Evolutionary conservation across 2,329 filamentous ascomycete species (phyloP).

Genomic region (Neofusicoccum ribis): DNA sequence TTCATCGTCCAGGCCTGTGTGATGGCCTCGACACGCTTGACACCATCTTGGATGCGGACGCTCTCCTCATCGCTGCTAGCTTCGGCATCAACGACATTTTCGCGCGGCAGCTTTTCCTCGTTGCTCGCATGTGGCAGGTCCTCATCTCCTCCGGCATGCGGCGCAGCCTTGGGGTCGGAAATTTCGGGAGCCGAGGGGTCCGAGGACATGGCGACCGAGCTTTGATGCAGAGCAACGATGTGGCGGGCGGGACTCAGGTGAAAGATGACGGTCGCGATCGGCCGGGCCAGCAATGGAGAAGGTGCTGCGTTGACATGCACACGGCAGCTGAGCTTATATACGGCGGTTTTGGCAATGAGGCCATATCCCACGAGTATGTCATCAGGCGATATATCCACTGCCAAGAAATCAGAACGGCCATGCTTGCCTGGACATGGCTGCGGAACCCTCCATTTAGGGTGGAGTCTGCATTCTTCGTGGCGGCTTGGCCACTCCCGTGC

Average conservation of each 20-base stretch:
- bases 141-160: not conserved
- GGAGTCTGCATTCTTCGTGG: not conserved
- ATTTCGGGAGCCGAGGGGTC: not conserved
- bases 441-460: not conserved
- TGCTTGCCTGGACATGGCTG: not conserved
- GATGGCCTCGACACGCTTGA: constrained; percentile 35
- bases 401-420: not conserved
- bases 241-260: not conserved
- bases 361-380: not conserved
- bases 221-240: not conserved
- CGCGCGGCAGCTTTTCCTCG: not conserved
- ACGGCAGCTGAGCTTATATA: not conserved
- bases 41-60: constrained; percentile 33
- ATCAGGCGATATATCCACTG: not conserved
- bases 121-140: not conserved
- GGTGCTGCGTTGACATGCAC: not conserved
- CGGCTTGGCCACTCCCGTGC: constrained; percentile 6
- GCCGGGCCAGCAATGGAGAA: not conserved
- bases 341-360: not conserved
- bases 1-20: constrained; percentile 35
- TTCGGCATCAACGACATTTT: not conserved
- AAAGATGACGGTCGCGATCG: not conserved
- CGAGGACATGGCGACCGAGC: not conserved
- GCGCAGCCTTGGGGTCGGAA: not conserved
- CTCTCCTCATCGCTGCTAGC: not conserved